phyloP scores from a whole-genome alignment of 2,329 filamentous ascomycete species.

The Aaosphaeria arxii region DNA sequence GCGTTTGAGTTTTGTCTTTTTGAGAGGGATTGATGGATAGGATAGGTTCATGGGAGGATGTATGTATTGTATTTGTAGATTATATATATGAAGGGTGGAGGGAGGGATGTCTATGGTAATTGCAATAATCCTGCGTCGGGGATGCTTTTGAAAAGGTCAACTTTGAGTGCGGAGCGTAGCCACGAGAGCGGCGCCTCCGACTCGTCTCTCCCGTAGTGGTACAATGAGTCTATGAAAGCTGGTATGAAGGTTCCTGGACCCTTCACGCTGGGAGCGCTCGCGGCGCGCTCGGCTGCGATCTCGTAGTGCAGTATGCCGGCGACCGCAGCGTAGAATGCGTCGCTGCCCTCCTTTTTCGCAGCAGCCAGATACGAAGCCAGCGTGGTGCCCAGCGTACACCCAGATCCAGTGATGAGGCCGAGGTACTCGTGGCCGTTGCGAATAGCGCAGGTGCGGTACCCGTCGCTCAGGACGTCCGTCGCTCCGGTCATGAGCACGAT shows the following conservation, averaged over 20 bases:
- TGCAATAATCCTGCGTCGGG: no score
- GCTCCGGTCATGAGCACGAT: conserved; percentile 80
- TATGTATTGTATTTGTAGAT: no score
- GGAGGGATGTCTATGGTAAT: neutral
- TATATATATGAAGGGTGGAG: neutral
- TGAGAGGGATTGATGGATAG: conserved; percentile 34
- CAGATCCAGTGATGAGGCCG: conserved; percentile 68
- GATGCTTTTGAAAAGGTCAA: no score
- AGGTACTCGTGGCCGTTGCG: conserved; percentile 74
- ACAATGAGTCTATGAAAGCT: conserved; percentile 65
- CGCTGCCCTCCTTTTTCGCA: neutral
- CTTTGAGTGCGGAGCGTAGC: no score
- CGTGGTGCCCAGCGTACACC: conserved; percentile 80
- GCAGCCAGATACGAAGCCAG: conserved; percentile 73
- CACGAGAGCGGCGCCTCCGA: no score
- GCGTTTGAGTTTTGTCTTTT: conserved; percentile 73
- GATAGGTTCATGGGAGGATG: neutral
- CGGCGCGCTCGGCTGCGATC: conserved; percentile 69
- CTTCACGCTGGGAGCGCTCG: conserved; percentile 56
- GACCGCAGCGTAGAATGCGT: conserved; percentile 62
- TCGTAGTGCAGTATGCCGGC: conserved; percentile 77
- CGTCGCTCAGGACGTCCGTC: conserved; percentile 76
- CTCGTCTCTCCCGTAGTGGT: no score
- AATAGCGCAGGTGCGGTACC: conserved; percentile 63
- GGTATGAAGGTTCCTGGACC: conserved; percentile 87